These are phyloP conservation scores for Ophiostoma perfectum DNA, from an alignment of 2,329 filamentous ascomycete genomes.

Conservation along the genomic window DNA sequence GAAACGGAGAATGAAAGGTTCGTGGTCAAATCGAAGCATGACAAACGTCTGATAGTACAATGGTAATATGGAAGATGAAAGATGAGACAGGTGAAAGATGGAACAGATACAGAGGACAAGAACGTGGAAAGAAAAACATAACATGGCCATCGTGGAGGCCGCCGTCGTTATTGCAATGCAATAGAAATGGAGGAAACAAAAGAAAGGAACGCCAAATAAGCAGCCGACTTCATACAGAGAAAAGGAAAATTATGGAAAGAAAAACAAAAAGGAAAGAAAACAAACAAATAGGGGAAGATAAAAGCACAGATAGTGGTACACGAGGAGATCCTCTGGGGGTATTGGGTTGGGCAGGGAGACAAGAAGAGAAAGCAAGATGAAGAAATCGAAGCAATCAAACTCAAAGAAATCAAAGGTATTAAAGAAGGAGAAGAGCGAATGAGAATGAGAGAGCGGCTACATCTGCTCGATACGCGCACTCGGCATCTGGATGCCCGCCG, in stretches of 20 bases:
- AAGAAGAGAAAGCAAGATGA: not conserved
- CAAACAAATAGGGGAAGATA: not conserved
- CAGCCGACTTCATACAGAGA: conserved; percentile 6
- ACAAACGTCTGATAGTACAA: not conserved
- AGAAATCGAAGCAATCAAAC: not conserved
- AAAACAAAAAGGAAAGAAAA: not conserved
- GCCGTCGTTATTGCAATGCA: conserved; percentile 14
- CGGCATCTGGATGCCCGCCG: conserved; percentile 54
- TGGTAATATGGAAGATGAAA: not conserved
- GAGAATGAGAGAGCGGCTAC: conserved; percentile 29
- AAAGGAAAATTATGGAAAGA: conserved; percentile 16
- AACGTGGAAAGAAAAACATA: not conserved
- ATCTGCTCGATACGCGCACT: conserved; percentile 54
- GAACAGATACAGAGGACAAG: not conserved
- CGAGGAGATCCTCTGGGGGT: conserved; percentile 20
- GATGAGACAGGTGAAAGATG: not conserved
- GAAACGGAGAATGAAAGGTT: conserved; percentile 1
- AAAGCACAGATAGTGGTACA: conserved; percentile 19
- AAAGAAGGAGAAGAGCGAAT: not conserved
- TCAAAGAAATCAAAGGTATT: not conserved
- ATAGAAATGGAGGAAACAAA: not conserved
- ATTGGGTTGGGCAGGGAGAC: conserved; percentile 17
- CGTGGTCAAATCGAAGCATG: conserved; percentile 12
- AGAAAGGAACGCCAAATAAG: not conserved
- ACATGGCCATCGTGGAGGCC: conserved; percentile 13